phyloP scores from a whole-genome alignment of 192 early-diverging fungal genomes.

The Backusella sp. region DNA sequence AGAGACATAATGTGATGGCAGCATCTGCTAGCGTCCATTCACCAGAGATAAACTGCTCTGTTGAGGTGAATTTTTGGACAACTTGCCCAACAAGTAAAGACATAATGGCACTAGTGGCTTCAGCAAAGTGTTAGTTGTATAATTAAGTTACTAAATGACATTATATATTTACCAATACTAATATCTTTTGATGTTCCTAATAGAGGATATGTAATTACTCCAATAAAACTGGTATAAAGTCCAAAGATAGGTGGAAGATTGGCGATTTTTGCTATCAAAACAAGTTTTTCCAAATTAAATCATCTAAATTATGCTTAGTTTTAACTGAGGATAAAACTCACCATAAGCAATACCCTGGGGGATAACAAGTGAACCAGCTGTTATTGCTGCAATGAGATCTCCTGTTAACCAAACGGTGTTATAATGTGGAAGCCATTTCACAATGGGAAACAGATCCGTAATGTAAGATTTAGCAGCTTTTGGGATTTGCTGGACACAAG shows the following conservation, averaged over 20 bases:
- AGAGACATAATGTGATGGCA: constrained; percentile 61
- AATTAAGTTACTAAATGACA: neutral
- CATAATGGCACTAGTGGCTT: constrained; percentile 58
- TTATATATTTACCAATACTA: constrained; percentile 56
- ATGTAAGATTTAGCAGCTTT: constrained; percentile 6
- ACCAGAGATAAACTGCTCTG: constrained; percentile 14
- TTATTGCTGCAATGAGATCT: constrained; percentile 71
- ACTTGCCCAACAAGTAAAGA: constrained; percentile 76
- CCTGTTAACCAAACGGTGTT: constrained; percentile 55
- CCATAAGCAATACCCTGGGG: constrained; percentile 74
- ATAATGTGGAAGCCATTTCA: constrained; percentile 52
- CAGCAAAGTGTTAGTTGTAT: neutral
- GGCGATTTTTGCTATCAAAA: constrained; percentile 60
- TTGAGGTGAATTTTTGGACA: constrained; percentile 24
- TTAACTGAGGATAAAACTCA: neutral
- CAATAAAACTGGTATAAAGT: constrained; percentile 73
- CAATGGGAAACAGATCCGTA: constrained; percentile 43
- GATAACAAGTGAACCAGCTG: constrained; percentile 70
- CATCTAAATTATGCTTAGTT: neutral
- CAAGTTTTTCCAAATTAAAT: neutral
- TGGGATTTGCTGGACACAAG: neutral
- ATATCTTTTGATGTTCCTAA: constrained; percentile 76
- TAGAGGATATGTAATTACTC: constrained; percentile 65
- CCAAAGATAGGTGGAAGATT: constrained; percentile 70
- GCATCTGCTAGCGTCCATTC: constrained; percentile 40